Conservation (phyloP, 2,329 filamentous ascomycete genomes). For the Didymella exigua region DNA sequence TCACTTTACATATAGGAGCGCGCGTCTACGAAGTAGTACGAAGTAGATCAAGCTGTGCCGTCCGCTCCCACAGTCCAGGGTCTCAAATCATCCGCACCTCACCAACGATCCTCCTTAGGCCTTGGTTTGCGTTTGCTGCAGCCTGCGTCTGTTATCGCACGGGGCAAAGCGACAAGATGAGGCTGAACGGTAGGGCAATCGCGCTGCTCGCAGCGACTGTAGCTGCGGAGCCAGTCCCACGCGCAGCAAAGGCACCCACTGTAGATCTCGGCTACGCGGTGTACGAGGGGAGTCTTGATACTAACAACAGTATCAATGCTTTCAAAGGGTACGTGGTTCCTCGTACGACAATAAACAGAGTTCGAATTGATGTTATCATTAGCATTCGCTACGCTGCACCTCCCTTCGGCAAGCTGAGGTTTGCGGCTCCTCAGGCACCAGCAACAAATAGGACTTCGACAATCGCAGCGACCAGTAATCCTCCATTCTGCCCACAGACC, state of each 20-base stretch:
- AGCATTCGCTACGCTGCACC: conserved; percentile 58
- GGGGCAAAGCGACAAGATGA: conserved; percentile 19
- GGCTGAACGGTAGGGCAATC: conserved; percentile 13
- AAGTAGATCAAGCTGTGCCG: conserved; percentile 25
- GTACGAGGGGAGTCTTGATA: conserved; percentile 38
- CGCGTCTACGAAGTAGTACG: too few relatives aligned
- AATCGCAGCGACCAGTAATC: conserved; percentile 53
- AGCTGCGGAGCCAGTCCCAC: conserved; percentile 30
- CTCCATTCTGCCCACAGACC: conserved; percentile 42
- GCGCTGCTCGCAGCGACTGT: conserved; percentile 26
- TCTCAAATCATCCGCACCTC: conserved; percentile 16
- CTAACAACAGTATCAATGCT: conserved; percentile 32
- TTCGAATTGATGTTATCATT: conserved; percentile 32
- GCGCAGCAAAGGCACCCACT: conserved; percentile 28
- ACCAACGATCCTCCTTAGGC: conserved; percentile 11
- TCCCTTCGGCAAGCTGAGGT: conserved; percentile 59
- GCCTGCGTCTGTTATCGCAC: neutral
- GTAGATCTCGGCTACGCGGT: conserved; percentile 43
- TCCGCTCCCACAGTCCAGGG: conserved; percentile 24
- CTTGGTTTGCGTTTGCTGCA: conserved; percentile 11
- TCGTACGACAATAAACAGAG: neutral
- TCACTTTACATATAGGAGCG: conserved; percentile 16
- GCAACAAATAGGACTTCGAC: conserved; percentile 47
- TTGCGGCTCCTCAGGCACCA: conserved; percentile 57
- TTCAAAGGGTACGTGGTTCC: conserved; percentile 40